Evolutionary conservation across 495 filamentous ascomycete genomes (phyloP).

Genomic region (Neurospora sp.): DNA sequence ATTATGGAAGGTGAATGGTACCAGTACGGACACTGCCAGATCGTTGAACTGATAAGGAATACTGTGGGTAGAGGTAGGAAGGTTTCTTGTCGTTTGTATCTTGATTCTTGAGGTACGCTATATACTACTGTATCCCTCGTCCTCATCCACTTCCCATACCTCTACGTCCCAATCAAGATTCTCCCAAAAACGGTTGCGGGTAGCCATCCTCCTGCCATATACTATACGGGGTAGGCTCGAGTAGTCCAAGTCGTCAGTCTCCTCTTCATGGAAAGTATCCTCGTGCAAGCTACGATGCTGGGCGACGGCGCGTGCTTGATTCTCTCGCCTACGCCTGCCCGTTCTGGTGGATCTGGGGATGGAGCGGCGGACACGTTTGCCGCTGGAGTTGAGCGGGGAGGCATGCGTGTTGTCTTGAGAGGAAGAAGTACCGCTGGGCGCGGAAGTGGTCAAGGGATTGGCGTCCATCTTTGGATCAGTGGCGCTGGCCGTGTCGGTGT

Average conservation of each 20-base stretch:
- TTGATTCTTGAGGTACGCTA: background rate
- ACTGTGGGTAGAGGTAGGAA: background rate
- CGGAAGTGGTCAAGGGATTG: background rate
- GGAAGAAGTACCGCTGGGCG: background rate
- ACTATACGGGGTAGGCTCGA: background rate
- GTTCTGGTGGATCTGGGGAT: background rate
- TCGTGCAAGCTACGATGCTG: background rate
- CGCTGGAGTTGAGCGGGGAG: background rate
- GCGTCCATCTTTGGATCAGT: background rate
- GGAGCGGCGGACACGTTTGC: background rate
- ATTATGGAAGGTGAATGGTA: background rate
- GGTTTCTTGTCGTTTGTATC: background rate
- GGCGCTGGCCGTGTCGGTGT: background rate
- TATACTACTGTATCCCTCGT: background rate
- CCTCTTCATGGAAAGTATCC: fast-evolving
- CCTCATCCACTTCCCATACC: background rate
- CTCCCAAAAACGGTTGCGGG: too few relatives aligned
- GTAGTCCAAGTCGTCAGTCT: background rate
- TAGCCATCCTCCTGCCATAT: too few relatives aligned
- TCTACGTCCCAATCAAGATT: background rate
- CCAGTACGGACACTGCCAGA: background rate
- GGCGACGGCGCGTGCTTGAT: background rate
- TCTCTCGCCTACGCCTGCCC: background rate
- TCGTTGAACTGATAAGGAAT: background rate
- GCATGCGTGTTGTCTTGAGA: background rate